phyloP scores from a whole-genome alignment of 441 rosid species.

The California macrophylla region DNA sequence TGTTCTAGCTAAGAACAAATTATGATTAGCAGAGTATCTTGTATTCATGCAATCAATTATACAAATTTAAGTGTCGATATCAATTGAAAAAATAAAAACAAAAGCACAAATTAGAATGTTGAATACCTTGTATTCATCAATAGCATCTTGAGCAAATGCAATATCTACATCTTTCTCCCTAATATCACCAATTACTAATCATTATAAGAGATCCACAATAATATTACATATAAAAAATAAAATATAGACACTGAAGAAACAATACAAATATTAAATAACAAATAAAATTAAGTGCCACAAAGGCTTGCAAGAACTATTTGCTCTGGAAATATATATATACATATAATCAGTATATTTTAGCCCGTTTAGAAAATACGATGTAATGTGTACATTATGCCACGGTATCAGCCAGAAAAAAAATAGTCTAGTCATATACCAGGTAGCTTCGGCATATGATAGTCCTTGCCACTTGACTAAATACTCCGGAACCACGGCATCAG shows the following conservation, averaged over 20 bases:
- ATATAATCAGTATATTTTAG: not conserved
- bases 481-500: conserved; percentile 73
- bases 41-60: not conserved
- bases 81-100: conserved; percentile 1
- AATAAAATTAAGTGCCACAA: not conserved
- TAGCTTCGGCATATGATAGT: conserved; percentile 98
- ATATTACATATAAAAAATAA: not conserved
- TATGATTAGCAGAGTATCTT: not conserved
- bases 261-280: not conserved
- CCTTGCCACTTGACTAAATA: conserved; percentile 99
- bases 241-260: conserved; percentile 7
- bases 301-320: not conserved
- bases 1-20: not conserved
- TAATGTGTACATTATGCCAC: not conserved
- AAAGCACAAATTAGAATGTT: conserved; percentile 16
- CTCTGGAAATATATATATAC: not conserved
- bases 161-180: conserved; percentile 97
- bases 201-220: conserved; percentile 9
- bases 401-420: not conserved
- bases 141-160: conserved; percentile 83
- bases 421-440: conserved; percentile 48
- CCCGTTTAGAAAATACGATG: not conserved
- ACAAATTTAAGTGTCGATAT: not conserved
- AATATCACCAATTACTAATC: conserved; percentile 19
- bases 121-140: conserved; percentile 88